These are phyloP conservation scores for Suillus sp. DNA, from an alignment of 768 basidiomycete species.

Conservation along the genomic window DNA sequence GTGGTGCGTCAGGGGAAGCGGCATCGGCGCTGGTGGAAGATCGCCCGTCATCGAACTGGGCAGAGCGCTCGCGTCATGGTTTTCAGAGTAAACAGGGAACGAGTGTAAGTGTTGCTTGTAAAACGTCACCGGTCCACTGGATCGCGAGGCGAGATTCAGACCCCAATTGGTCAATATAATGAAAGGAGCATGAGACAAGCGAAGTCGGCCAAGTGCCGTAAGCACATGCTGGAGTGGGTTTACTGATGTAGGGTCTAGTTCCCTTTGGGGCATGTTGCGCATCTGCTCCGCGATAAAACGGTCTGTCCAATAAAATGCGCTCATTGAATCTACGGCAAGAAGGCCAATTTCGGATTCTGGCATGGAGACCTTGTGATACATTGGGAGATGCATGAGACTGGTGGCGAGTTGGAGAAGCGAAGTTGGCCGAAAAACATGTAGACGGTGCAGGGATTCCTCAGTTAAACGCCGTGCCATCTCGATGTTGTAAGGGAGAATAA, in stretches of 20 bases:
- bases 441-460: constrained; percentile 44
- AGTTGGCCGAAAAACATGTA: constrained; percentile 71
- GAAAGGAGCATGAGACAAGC: constrained; percentile 49
- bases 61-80: not conserved
- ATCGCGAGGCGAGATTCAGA: constrained; percentile 34
- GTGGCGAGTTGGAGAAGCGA: constrained; percentile 71
- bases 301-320: constrained; percentile 79
- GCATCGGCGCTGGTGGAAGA: constrained; percentile 6
- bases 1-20: constrained; percentile 40
- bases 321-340: constrained; percentile 75
- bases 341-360: constrained; percentile 60
- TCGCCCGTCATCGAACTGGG: constrained; percentile 10
- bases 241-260: constrained; percentile 14
- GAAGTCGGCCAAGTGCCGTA: constrained; percentile 50
- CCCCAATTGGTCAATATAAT: constrained; percentile 67
- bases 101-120: constrained; percentile 58
- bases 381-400: constrained; percentile 59
- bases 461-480: constrained; percentile 31
- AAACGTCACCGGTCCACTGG: constrained; percentile 23
- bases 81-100: constrained; percentile 38
- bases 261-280: constrained; percentile 25
- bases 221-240: constrained; percentile 50
- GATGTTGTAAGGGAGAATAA: constrained; percentile 28
- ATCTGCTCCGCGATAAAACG: constrained; percentile 62
- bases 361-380: constrained; percentile 51